These are phyloP conservation scores for Jamesozyma piceae DNA, from an alignment of 805 yeast genomes.

Conservation along the genomic window DNA sequence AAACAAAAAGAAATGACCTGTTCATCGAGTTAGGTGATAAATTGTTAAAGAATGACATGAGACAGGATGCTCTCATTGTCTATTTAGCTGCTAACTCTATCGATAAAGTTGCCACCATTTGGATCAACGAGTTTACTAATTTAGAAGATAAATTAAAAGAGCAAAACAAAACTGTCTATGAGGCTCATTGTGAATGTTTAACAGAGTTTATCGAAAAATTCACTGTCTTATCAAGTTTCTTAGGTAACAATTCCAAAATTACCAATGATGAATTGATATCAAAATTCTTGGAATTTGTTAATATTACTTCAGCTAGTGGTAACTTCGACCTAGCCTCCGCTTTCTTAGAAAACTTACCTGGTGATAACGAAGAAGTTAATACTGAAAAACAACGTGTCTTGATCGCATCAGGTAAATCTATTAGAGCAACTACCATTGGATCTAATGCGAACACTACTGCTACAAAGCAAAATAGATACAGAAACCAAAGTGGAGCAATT, in stretches of 20 bases:
- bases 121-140: constrained; percentile 67
- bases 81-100: constrained; percentile 75
- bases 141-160: constrained; percentile 35
- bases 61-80: constrained; percentile 68
- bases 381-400: constrained; percentile 71
- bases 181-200: constrained; percentile 75
- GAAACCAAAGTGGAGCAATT: background rate
- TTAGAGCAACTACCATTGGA: no score
- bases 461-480: background rate
- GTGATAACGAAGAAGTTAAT: constrained; percentile 57
- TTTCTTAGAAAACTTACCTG: constrained; percentile 64
- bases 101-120: constrained; percentile 67
- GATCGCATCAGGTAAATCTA: constrained; percentile 45
- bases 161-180: constrained; percentile 52
- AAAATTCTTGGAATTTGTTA: constrained; percentile 74
- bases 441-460: background rate
- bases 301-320: constrained; percentile 71
- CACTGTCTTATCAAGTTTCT: constrained; percentile 41
- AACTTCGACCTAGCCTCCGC: constrained; percentile 71
- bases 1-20: constrained; percentile 42
- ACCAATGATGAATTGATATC: constrained; percentile 30
- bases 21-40: constrained; percentile 72
- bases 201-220: constrained; percentile 78
- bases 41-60: constrained; percentile 41
- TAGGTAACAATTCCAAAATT: constrained; percentile 16